Evolutionary conservation across 2,329 filamentous ascomycete genomes (phyloP), one percentile per base, ranked within the genome.

Genomic region (Myriosclerotinia curreyana): DNA sequence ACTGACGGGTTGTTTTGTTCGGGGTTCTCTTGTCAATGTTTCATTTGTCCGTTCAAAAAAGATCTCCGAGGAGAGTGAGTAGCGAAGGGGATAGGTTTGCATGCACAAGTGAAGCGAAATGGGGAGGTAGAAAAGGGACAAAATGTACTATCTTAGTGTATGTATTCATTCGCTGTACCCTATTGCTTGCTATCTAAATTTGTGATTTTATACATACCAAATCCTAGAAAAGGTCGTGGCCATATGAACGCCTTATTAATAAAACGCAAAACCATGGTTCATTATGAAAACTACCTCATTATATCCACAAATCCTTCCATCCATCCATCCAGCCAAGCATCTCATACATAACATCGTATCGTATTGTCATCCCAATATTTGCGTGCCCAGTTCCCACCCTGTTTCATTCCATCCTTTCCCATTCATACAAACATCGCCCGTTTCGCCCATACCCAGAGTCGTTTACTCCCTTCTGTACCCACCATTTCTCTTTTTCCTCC

Each of bases 401-500:
- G 25, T 59, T 49, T 31, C 20, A 40, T 5, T 38, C n/a, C 50
- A 11, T 55, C 42, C 42, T 12, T 54, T 12, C 38, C 50, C 31
- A 55, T 15, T 48, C 55, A 36, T 58, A 25, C 12, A 53, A 38
- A n/a, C n/a, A 55, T 52, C 54, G 42, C 31, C 28, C 25, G 36
- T 42, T 36, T 44, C 36, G 11, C 8, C n/a, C 31, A 28, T 38
- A n/a, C 5, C 20, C 31, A 28, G 9, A 28, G 25, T 14, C 36
- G 9, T 42, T 34, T 44, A 52, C 51, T 64, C 64, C 40, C 64
- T 48, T 25, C 64, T 60, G 51, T 66, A 66, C 11, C 64, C 61
- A 17, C 51, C 64, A 48, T 63, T 65, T 31, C 73, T 71, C 68
- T 71, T 72, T 68, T 69, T 68, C 60, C 72, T 59, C 48, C 70